Evolutionary conservation across 2,329 filamentous ascomycete genomes (phyloP).

Genomic region (Cercospora beticola): DNA sequence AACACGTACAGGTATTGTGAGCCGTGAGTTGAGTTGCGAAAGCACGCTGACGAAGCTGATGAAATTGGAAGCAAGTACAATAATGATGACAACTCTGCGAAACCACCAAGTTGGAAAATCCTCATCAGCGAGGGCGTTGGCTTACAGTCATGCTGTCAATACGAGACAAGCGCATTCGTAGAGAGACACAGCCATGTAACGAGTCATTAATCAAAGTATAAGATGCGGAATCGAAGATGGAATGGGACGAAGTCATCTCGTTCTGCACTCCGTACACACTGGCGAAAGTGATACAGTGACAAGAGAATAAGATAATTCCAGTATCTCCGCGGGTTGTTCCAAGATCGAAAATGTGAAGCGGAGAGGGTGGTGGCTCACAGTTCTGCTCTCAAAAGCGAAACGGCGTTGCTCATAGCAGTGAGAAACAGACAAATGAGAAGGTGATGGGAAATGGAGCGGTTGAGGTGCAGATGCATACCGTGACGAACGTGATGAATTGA

Average conservation of each 20-base stretch:
- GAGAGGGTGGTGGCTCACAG: neutral
- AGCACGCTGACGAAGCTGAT: too few relatives aligned
- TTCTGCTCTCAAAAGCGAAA: too few relatives aligned
- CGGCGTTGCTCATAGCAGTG: too few relatives aligned
- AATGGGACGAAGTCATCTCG: too few relatives aligned
- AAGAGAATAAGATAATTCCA: too few relatives aligned
- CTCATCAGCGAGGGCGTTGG: neutral
- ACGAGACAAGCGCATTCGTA: neutral
- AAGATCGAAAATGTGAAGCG: too few relatives aligned
- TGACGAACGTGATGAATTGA: neutral
- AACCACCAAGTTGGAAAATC: neutral
- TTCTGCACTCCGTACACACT: neutral
- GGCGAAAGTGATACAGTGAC: too few relatives aligned
- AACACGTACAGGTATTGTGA: neutral
- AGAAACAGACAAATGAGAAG: neutral
- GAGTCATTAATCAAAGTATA: neutral
- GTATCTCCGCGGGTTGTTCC: too few relatives aligned
- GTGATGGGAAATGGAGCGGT: neutral
- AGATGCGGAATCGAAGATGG: too few relatives aligned
- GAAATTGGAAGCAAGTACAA: too few relatives aligned
- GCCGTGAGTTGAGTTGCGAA: too few relatives aligned
- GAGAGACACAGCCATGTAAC: neutral
- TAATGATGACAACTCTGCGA: neutral
- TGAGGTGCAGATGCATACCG: too few relatives aligned
- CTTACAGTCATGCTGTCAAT: neutral